Evolutionary conservation across 805 yeast species (phyloP).

Genomic region (Cyberlindnera petersonii): DNA sequence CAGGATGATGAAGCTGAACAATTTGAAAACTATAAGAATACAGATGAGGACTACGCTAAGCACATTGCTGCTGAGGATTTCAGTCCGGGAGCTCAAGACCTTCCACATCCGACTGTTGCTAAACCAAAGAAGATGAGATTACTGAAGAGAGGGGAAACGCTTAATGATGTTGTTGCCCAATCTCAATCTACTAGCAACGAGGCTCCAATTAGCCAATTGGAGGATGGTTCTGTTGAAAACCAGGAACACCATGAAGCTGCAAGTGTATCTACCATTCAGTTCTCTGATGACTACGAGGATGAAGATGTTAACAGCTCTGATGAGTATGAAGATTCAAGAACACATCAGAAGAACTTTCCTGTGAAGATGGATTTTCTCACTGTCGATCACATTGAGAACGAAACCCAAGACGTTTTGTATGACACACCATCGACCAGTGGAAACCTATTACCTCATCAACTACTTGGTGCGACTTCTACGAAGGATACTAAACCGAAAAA

Average conservation of each 20-base stretch:
- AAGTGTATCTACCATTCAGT: constrained; percentile 20
- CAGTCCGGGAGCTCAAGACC: constrained; percentile 2
- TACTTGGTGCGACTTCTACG: constrained; percentile 1
- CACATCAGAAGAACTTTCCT: background rate
- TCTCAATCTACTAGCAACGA: background rate
- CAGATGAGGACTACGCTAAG: constrained; percentile 5
- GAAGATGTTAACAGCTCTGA: constrained; percentile 8
- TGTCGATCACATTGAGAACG: constrained; percentile 2
- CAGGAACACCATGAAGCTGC: constrained; percentile 7
- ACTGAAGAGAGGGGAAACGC: constrained; percentile 35
- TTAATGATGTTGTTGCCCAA: constrained; percentile 21
- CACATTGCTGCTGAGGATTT: constrained; percentile 4
- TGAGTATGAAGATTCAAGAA: constrained; percentile 2
- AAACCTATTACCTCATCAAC: constrained; percentile 1
- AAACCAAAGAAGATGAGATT: constrained; percentile 28
- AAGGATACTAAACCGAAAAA: no score
- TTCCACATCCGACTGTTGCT: constrained; percentile 6
- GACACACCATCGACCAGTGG: background rate
- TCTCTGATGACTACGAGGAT: constrained; percentile 19
- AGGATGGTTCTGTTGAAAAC: background rate
- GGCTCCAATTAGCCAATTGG: no score
- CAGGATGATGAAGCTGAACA: constrained; percentile 25
- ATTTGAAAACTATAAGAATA: constrained; percentile 20
- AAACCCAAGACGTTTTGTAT: background rate
- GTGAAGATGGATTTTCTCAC: constrained; percentile 2